Base-by-base conservation (phyloP, 345 rosid species). In the Salix dunnii region DNA sequence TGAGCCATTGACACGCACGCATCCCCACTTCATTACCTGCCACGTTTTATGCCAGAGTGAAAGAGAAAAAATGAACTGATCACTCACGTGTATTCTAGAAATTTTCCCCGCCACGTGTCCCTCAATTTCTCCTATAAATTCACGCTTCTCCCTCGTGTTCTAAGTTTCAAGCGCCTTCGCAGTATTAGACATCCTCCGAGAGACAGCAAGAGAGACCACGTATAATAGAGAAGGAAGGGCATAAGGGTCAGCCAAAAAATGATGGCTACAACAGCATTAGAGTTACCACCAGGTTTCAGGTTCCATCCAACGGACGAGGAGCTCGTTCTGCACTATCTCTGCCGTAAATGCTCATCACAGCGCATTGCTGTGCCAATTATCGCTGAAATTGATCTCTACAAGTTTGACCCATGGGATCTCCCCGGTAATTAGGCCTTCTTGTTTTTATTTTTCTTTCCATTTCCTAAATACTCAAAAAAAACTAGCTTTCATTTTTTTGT, bases 271-370 rank as follows among this genome's bases (percentile, higher is more conserved):
- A 83, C 75, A 25, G 82, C 75, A 36, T 77, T 93, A 68, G 91
- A 89, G 70, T 77, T 95, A 64, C 99, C 97, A 6, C 93, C 97
- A 0, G 99, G 99, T 5, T 95, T 95, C 87, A 80, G 99, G 53
- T 94, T 94, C 85, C 97, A 94, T 82, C 98, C 98, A 16, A 92
- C 98, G 42, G 97, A 94, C n/a, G 97, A 92, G 80, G 99, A 95
- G 94, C 97, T 95, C 17, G 97, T 95, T 13, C 85, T 76, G 81
- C 93, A 93, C 84, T 95, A 95, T 69, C 91, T 95, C n/a, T 87
- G 93, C 83, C 93, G 92, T 14, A 89, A 86, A 85, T 91, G 97
- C 67, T 79, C 91, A 10, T 92, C 97, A 46, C 97, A 91, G 82
- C 42, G 82, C 18, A 90, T 95, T 67, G 80, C 90, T 35, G 97